phyloP scores from a whole-genome alignment of 441 rosid species.

The Brassica hybrid region DNA sequence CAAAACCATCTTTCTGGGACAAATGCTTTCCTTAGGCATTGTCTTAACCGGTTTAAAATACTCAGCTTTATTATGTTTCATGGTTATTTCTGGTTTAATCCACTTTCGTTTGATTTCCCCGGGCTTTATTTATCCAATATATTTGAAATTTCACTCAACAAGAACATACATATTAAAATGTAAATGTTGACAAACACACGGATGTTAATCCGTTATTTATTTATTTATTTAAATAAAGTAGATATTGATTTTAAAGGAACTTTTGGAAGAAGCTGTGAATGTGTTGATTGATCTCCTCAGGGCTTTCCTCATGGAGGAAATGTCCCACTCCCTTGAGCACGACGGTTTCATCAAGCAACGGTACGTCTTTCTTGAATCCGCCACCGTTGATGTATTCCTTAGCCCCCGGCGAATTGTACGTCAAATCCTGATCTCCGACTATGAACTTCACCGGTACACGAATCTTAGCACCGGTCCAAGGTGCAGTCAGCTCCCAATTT shows the following conservation, averaged over 20 bases:
- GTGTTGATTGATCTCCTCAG: slow-evolving; percentile 66
- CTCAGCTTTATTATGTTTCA: slow-evolving; percentile 8
- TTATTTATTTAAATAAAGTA: background rate
- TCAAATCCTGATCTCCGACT: slow-evolving; percentile 75
- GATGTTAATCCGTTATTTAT: background rate
- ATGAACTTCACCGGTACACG: slow-evolving; percentile 77
- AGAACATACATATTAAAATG: background rate
- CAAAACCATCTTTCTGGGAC: background rate
- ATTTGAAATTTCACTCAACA: slow-evolving; percentile 8
- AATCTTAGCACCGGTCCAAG: slow-evolving; percentile 72
- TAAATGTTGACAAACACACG: background rate
- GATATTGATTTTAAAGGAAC: slow-evolving; percentile 14
- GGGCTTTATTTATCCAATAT: background rate
- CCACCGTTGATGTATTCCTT: slow-evolving; percentile 70
- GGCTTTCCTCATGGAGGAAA: slow-evolving; percentile 71
- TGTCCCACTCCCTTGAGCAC: slow-evolving; percentile 76
- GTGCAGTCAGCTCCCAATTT: slow-evolving; percentile 76
- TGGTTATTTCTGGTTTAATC: background rate
- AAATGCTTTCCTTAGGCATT: slow-evolving; percentile 8
- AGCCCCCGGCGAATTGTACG: slow-evolving; percentile 54
- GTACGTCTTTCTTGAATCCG: slow-evolving; percentile 66
- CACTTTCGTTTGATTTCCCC: background rate
- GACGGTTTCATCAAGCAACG: slow-evolving; percentile 69
- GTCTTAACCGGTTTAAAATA: slow-evolving; percentile 7
- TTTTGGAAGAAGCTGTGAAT: slow-evolving; percentile 57